Base-by-base conservation (phyloP, 805 yeast species). In the Kregervanrija fluxuum region DNA sequence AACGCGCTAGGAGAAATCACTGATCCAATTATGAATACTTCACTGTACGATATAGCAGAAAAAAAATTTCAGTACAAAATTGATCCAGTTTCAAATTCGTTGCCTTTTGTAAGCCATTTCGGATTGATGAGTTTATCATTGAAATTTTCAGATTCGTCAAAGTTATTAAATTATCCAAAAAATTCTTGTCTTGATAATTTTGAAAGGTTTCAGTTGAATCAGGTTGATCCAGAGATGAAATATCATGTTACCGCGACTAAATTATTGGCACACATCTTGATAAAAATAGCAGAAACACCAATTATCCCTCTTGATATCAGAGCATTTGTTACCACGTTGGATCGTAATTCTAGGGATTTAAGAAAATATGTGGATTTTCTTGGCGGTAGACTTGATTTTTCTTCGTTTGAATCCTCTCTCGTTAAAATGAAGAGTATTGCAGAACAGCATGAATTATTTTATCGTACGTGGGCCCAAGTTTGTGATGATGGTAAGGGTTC, bases 201-300 rank as follows among this genome's bases (percentile, higher is more conserved):
- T 57, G 75, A 74, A 9, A 69, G 74, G 54, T 76, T 82, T 57
- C 59, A 61, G 33, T 67, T 71, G 28, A 51, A 59, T 2, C 59
- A 68, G 30, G 68, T 80, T 34, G 91, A 84, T 53, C 71, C 79
- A 1, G 69, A 67, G 12, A 77, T 82, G 74, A 57, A 64, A 13
- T 69, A 73, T 41, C 88, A 82, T 55, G 56, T 65, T 8, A 73
- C 77, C 13, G 55, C 88, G 48, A 74, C 80, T 3, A 74, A 79
- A 44, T 56, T 84, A 16, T 55, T 83, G 1, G 69, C 85, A 4
- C 66, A 72, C 38, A 49, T 81, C 3, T 63, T 74, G 0, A 56
- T 88, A n/a, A 71, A 75, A 39, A 56, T 84, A n/a, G 75, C 80
- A 0, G 95, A 89, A 53, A 74, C 73, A 35, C 95, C 97, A 1